A percentile compares a stretch with the other conserved stretches of the same genome.
Evolutionary conservation across 805 yeast genomes (phyloP).

Genomic region (Wickerhamiella nectarea): DNA sequence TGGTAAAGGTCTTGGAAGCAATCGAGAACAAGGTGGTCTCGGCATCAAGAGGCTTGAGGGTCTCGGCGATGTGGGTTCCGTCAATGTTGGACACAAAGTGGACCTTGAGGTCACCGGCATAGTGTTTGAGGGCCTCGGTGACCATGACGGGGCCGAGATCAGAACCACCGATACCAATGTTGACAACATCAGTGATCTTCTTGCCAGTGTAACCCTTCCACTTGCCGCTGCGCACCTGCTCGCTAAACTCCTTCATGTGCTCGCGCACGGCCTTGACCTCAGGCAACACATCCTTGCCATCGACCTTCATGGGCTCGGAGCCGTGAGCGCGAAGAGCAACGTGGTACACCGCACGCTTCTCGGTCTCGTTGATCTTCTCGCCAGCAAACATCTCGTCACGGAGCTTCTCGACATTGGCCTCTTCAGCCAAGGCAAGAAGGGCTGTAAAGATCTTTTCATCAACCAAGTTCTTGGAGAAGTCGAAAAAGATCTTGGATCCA

Average conservation of each 20-base stretch:
- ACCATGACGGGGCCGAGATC: slow-evolving; percentile 99
- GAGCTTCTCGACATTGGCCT: slow-evolving; percentile 73
- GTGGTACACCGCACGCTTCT: slow-evolving; percentile 86
- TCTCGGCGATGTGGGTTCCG: slow-evolving; percentile 94
- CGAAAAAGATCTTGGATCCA: slow-evolving; percentile 79
- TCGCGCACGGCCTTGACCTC: slow-evolving; percentile 83
- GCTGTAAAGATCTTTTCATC: slow-evolving; percentile 64
- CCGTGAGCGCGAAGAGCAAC: slow-evolving; percentile 92
- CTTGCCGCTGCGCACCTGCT: slow-evolving; percentile 74
- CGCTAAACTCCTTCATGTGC: slow-evolving; percentile 95
- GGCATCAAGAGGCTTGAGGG: slow-evolving; percentile 60
- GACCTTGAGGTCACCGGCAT: slow-evolving; percentile 54
- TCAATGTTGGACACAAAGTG: slow-evolving; percentile 97
- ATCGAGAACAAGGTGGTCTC: slow-evolving; percentile 79
- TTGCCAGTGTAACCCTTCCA: slow-evolving; percentile 98
- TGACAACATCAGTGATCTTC: slow-evolving; percentile 82
- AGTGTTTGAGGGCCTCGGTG: slow-evolving; percentile 91
- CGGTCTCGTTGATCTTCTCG: slow-evolving; percentile 88
- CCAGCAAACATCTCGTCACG: slow-evolving; percentile 90
- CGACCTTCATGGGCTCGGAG: slow-evolving; percentile 70
- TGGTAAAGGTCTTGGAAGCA: slow-evolving; percentile 97
- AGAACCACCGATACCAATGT: slow-evolving; percentile 98
- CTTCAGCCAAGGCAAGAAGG: slow-evolving; percentile 70
- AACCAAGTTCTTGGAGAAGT: slow-evolving; percentile 87
- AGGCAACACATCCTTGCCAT: slow-evolving; percentile 77